Conservation (phyloP, 169 alveolate species). For the Plasmodium cynomolgi region DNA sequence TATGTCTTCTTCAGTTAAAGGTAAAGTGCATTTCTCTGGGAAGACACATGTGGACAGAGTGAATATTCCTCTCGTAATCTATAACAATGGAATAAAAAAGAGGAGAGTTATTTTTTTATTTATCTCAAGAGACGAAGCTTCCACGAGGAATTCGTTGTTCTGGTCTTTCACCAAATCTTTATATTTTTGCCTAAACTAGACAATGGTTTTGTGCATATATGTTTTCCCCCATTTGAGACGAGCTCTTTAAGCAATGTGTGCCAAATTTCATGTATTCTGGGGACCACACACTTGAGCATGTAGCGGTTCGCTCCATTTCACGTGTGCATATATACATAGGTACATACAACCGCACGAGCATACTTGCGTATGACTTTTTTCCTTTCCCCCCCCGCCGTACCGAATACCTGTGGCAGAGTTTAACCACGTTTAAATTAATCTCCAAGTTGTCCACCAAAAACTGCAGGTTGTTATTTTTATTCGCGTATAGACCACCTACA, state of each 20-base stretch:
- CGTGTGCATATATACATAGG: background rate
- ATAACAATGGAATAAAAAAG: background rate
- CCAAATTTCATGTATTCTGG: background rate
- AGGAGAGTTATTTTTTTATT: background rate
- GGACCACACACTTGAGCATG: background rate
- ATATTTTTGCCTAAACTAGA: background rate
- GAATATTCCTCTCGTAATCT: constrained; percentile 71
- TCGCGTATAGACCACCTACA: constrained; percentile 64
- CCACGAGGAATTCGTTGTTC: background rate
- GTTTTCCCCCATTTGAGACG: background rate
- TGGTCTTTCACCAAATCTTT: background rate
- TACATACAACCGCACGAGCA: background rate
- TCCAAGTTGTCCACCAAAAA: constrained; percentile 55
- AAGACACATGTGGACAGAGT: constrained; percentile 64
- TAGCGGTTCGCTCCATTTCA: background rate
- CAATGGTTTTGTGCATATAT: constrained; percentile 5
- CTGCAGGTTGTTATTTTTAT: constrained; percentile 44
- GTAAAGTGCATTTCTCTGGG: constrained; percentile 52
- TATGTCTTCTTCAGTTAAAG: constrained; percentile 61
- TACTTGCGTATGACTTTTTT: background rate
- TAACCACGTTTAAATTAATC: constrained; percentile 49
- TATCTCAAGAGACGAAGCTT: background rate
- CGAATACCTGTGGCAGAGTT: constrained; percentile 58
- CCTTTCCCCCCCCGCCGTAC: background rate
- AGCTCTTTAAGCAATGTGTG: background rate